Evolutionary conservation across 495 filamentous ascomycete species (phyloP), one percentile per base, ranked within the genome.

Genomic region (Aspergillus olivimuriae): DNA sequence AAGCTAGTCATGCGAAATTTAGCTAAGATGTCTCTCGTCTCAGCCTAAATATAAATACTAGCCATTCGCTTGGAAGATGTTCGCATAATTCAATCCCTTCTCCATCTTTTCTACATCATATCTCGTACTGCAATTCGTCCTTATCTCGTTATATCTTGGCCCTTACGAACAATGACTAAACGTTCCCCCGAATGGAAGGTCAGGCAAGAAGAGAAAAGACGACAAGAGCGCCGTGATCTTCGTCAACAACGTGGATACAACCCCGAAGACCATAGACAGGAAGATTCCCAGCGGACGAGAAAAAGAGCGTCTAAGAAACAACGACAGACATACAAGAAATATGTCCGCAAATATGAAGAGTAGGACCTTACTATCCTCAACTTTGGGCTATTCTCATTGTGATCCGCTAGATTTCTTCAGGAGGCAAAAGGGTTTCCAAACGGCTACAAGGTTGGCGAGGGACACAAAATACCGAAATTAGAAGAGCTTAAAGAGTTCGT

Each of bases 401-500:
- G 10, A 26, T 41, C 11, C 35, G n/a, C 28, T 36, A 42, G 38
- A 30, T 47, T 41, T 42, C 21, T 47, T 8, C 26, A 16, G 5
- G 38, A 41, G 22, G 37, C 36, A 32, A 41, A 36, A 16, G 12
- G 17, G 6, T 10, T 41, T n/a, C 38, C 45, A 22, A 32, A 47
- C 20, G 38, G 16, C 19, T 47, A 41, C 31, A 41, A 28, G 21
- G 14, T 47, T 36, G 22, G 22, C 28, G 38, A 35, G 6, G 22
- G 38, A 26, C 12, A 47, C 31, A 20, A 7, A 36, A 32, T 18
- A 2, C 32, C 38, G n/a, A 26, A 1, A 24, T 26, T 47, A 35
- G 19, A 47, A 18, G 31, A 47, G 20, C 38, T 47, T 8, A 47
- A 41, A 37, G 38, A 24, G 24, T 47, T 47, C 37, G 37, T 41